Conservation (phyloP, 2,329 filamentous ascomycete genomes). For the Aspergillus chevalieri region DNA sequence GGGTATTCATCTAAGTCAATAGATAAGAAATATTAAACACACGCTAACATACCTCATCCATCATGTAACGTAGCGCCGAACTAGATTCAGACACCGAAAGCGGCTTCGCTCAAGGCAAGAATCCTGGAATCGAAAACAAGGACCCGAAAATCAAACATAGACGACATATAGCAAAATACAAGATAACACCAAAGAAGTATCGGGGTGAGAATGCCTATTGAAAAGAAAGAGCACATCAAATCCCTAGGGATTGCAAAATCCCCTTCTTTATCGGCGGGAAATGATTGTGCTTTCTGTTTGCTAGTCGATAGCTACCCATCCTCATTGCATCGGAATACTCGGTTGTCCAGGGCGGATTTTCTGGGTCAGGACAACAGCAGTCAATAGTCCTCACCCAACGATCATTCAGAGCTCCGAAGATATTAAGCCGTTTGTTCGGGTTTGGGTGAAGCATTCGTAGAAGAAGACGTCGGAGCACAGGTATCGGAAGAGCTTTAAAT, state of each 20-base stretch:
- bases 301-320: conserved; percentile 16
- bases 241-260: conserved; percentile 21
- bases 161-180: background rate
- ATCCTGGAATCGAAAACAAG: no score
- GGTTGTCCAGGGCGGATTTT: background rate
- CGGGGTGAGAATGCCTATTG: background rate
- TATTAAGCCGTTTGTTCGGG: conserved; percentile 62
- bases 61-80: no score
- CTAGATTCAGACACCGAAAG: background rate
- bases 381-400: conserved; percentile 70
- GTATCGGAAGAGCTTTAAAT: conserved; percentile 50
- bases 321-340: conserved; percentile 17
- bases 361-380: conserved; percentile 64
- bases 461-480: conserved; percentile 59
- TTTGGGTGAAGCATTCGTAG: conserved; percentile 79
- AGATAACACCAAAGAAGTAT: background rate
- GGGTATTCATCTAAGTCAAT: background rate
- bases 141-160: background rate
- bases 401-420: conserved; percentile 62
- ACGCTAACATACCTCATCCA: background rate
- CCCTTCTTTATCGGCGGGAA: conserved; percentile 24
- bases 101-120: background rate
- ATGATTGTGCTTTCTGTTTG: conserved; percentile 25
- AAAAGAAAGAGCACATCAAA: conserved; percentile 13
- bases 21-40: background rate